phyloP scores from a whole-genome alignment of 2,329 filamentous ascomycete genomes.

The Aspergillus felis region DNA sequence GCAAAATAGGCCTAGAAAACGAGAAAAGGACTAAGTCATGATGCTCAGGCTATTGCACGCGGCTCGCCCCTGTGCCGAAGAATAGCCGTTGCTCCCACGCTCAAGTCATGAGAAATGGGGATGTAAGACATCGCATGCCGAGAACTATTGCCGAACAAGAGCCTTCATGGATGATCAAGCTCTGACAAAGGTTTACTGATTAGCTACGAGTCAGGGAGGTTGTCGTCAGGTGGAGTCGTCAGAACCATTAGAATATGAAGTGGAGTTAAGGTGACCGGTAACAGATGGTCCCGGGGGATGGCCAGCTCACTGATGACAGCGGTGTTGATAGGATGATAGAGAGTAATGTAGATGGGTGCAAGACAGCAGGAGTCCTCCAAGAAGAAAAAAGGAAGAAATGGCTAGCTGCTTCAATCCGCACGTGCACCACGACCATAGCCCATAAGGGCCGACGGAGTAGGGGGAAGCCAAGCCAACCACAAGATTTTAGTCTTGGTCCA shows the following conservation, averaged over 20 bases:
- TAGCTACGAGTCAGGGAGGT: neutral
- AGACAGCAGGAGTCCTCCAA: too few species aligned
- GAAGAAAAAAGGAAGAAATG: neutral
- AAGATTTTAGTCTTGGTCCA: neutral
- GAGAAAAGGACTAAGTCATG: neutral
- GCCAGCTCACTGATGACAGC: neutral
- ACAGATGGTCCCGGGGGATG: neutral
- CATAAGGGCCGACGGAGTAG: too few species aligned
- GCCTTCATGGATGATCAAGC: neutral
- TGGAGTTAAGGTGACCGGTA: neutral
- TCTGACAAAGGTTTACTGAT: neutral
- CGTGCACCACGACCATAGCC: too few species aligned
- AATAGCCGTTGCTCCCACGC: neutral
- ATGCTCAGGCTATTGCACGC: neutral
- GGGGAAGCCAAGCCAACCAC: neutral
- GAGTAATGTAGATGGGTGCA: neutral
- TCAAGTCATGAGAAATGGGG: neutral
- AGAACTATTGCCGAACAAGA: neutral
- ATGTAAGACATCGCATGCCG: neutral
- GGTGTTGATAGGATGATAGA: neutral
- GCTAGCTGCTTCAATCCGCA: neutral
- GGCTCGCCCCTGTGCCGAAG: neutral
- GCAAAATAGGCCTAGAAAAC: neutral
- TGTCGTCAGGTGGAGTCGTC: neutral
- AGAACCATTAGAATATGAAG: neutral